Evolutionary conservation across 129 eudicot genomes (phyloP), one percentile per base, ranked within the genome.

Genomic region (Saposhnikovia divaricata): DNA sequence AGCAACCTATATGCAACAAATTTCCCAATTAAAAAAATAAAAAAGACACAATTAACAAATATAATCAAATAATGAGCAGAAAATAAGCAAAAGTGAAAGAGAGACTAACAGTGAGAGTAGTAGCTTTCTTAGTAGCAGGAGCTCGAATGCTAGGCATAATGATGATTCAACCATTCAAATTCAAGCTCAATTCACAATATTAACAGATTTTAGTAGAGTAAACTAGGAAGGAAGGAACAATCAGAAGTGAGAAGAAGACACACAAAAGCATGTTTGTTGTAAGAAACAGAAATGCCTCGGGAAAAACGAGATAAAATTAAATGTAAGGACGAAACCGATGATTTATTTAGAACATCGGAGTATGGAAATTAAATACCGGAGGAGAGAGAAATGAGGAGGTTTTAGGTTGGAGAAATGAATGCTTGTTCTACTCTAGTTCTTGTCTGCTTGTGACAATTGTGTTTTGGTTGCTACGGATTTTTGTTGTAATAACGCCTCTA

Each of bases 101-200:
- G 42, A 70, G 39, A 77, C 91, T 82, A 75, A 93, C 98, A 81
- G 97, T 88, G 44, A 93, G 96, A 65, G 98, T 93, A 16, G 97
- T 93, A 65, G 91, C 18, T 82, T 88, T 93, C 86, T 87, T 93
- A n/a, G 91, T 79, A 45, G 96, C 86, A 70, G 97, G 96, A 89
- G 96, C 91, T 87, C 93, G 83, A 50, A 91, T 91, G 83, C 90
- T 87, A 45, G 96, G 96, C 98, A 91, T 61, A 61, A 61, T 91
- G 46, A 78, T 89, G 77, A 50, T 75, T 48, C 86, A 77, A 81
- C 34, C 91, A 82, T 85, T 77, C 83, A 51, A 39, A 44, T 44
- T 74, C 39, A 37, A 74, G 12, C 83, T 51, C 72, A 51, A 21
- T 23, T 61, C 39, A 76, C 25, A 21, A 2, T 6, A 8, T 3